These are phyloP conservation scores for Tubosaeta sp. DNA, from an alignment of 768 basidiomycete species.

Conservation along the genomic window DNA sequence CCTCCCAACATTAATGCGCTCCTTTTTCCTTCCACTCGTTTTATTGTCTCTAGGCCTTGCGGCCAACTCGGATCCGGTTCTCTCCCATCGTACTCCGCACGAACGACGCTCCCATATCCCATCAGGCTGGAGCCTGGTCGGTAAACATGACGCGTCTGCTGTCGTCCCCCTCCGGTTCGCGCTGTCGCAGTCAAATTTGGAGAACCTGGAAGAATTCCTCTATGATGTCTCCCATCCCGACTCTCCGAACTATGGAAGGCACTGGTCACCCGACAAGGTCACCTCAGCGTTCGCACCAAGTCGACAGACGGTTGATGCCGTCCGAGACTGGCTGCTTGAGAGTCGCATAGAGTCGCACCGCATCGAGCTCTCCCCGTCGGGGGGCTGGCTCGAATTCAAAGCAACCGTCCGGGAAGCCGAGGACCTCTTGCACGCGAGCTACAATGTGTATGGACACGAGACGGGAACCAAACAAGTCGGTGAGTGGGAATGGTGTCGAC, in stretches of 20 bases:
- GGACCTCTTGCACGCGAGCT: conserved; percentile 38
- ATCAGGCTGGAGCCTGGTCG: conserved; percentile 33
- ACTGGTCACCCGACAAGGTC: conserved; percentile 39
- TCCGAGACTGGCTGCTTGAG: conserved; percentile 38
- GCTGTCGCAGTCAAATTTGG: conserved; percentile 39
- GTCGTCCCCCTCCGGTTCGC: conserved; percentile 44
- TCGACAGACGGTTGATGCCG: conserved; percentile 32
- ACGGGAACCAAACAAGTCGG: conserved; percentile 36
- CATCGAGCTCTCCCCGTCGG: conserved; percentile 29
- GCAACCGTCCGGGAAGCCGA: conserved; percentile 43
- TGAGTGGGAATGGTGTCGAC: conserved; percentile 11
- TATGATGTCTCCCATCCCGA: conserved; percentile 41
- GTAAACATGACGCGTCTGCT: conserved; percentile 29
- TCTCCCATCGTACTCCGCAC: conserved; percentile 9
- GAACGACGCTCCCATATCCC: conserved; percentile 35
- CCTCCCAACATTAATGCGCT: conserved; percentile 9
- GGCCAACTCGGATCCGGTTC: conserved; percentile 1
- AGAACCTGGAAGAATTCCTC: conserved; percentile 38
- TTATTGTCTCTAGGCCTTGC: conserved; percentile 17
- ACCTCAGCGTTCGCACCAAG: conserved; percentile 42
- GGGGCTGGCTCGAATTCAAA: conserved; percentile 39
- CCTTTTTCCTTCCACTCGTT: conserved; percentile 21
- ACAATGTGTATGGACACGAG: conserved; percentile 39
- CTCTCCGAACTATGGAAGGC: conserved; percentile 43
- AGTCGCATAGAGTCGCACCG: conserved; percentile 34